Evolutionary conservation across 176 grass and related monocot species (phyloP), one percentile per base, ranked within the genome.

Genomic region (Echinochloa phyllopogon): DNA sequence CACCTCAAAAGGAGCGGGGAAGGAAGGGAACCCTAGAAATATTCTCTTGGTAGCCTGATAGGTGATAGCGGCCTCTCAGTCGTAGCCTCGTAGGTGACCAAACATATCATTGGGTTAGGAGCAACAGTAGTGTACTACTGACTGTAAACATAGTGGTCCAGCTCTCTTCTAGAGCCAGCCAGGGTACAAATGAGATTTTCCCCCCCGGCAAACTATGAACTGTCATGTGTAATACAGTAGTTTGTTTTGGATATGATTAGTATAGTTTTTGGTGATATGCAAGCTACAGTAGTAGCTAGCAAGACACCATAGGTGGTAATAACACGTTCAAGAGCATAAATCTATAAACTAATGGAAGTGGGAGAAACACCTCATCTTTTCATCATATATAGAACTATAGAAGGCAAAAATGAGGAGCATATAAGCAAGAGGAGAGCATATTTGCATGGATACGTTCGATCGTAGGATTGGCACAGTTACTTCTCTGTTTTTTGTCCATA

Each of bases 21-120:
- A 74, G 80, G 77, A 88, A 77, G 73, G 83, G 84, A 90, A 84
- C 89, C 91, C 91, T 94, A 95, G 89, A 95, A 95, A 94, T 94
- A 95, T 94, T 94, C 96, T 92, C 89, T 90, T 87, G 89, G 90
- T 88, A 80, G 78, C 33, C 45, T 68, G 62, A 40, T 73, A 73
- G 41, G 41, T 68, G 62, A 40, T 51, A 73, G 41, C 41, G 92
- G 90, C 75, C 87, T 86, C 81, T 92, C 93, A 83, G 88, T 90
- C 41, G 57, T 68, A 69, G 40, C 81, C 66, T 47, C 41, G 87
- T 90, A 83, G 87, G 91, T 69, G 77, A 85, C 82, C 82, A 91
- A 79, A 90, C 88, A 70, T 76, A 90, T 95, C 84, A 95, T 93
- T 98, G 93, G 85, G 77, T 86, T 90, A 95, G 75, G 80, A 92